Evolutionary conservation across 75 land plant species (phyloP), one percentile per base, ranked within the genome.

Genomic region (Pinus tabuliformis): DNA sequence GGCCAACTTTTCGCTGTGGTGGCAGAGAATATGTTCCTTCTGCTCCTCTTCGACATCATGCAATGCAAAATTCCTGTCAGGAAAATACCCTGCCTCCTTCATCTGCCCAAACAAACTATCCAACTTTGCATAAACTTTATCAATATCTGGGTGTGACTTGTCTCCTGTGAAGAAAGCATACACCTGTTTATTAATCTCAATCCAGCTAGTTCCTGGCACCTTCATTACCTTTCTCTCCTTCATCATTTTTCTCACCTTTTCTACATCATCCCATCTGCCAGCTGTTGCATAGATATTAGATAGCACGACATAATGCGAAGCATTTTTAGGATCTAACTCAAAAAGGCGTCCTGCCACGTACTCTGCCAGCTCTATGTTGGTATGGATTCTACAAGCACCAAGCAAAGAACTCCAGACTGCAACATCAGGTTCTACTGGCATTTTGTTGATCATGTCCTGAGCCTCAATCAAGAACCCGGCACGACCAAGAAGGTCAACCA

Each of bases 331-430:
- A 37, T 80, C 82, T 58, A 80, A 49, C 33, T 33, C 56, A 17
- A 80, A 59, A 16, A 80, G 78, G 52, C 59, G 54, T 21, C 72
- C 62, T 36, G 66, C 79, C 9, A 75, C 83, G 17, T 52, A 20
- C 73, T 71, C 70, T 28, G 58, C 83, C 6, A 77, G 16, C 70
- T 62, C 75, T 62, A 70, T 3, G 9, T 78, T 75, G 12, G 26
- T 73, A 37, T 78, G 80, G 22, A 37, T 42, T 70, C 72, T 81
- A 74, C 85, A 81, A 3, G 86, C 83, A 59, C 80, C 74, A 57
- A 90, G 89, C 62, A 87, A 90, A 72, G 75, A 72, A 15, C 87
- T 80, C 89, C 89, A 90, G 21, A 90, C 70, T 14, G 77, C 20
- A 9, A 82, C 82, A 79, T 81, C 77, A 13, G 92, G 85, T 4